These are phyloP conservation scores for Tilletia walkeri DNA, from an alignment of 1,284 basidiomycete species.

Conservation along the genomic window DNA sequence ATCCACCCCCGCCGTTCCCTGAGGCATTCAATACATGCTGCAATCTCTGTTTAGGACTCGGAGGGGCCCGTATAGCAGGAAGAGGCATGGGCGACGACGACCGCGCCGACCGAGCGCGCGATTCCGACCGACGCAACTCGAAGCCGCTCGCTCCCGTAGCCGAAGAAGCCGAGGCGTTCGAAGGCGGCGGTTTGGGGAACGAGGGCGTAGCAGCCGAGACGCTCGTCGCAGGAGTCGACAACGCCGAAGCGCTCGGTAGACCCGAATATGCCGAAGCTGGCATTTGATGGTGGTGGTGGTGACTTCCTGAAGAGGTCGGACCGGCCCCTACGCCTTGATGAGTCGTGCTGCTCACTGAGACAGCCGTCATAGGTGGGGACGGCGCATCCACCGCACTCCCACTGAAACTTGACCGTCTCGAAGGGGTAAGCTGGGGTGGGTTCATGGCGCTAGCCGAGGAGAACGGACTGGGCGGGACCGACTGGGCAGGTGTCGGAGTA, in stretches of 20 bases:
- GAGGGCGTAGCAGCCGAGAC: not conserved
- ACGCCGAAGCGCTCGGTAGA: no score
- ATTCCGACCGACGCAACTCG: conserved; percentile 30
- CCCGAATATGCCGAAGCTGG: no score
- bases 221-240: conserved; percentile 16
- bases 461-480: conserved; percentile 30
- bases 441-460: conserved; percentile 35
- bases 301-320: not conserved
- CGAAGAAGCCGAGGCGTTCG: conserved; percentile 23
- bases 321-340: not conserved
- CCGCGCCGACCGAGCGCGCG: conserved; percentile 53
- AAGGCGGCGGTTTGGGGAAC: not conserved
- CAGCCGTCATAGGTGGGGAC: conserved; percentile 48
- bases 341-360: conserved; percentile 27
- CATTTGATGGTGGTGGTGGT: not conserved
- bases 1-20: not conserved
- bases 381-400: conserved; percentile 43
- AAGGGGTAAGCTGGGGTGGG: conserved; percentile 46
- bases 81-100: conserved; percentile 56
- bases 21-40: conserved; percentile 30
- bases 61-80: conserved; percentile 45
- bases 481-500: conserved; percentile 34
- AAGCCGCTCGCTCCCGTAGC: conserved; percentile 1
- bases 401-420: conserved; percentile 49
- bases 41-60: conserved; percentile 43